Evolutionary conservation across 345 rosid species (phyloP).

Genomic region (Eucalyptus erythrocorys): DNA sequence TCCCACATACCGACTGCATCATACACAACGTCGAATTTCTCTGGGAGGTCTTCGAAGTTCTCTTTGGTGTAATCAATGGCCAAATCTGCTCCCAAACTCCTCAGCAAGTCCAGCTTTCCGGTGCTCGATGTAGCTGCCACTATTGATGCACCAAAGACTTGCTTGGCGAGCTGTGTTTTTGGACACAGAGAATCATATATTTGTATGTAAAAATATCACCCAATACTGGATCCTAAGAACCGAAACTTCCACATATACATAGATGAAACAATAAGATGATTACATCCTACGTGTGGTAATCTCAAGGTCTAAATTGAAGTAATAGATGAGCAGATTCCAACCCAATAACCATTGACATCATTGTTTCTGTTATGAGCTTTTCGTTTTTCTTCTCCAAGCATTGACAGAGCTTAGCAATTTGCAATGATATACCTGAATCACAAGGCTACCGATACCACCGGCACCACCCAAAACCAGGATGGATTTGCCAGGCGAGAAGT

Average conservation of each 20-base stretch:
- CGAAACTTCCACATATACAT: background rate
- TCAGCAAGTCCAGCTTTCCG: slow-evolving; percentile 50
- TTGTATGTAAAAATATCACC: background rate
- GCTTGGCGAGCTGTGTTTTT: slow-evolving; percentile 45
- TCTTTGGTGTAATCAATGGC: slow-evolving; percentile 83
- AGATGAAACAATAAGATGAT: background rate
- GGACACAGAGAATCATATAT: background rate
- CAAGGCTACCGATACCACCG: slow-evolving; percentile 49
- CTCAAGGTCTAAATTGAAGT: background rate
- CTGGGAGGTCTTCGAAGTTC: slow-evolving; percentile 61
- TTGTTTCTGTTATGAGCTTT: background rate
- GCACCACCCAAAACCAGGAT: slow-evolving; percentile 34
- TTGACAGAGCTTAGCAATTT: background rate
- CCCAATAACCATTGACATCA: background rate
- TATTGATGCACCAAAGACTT: slow-evolving; percentile 64
- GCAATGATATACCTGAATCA: slow-evolving; percentile 46
- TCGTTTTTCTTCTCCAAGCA: background rate
- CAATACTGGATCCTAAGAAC: background rate
- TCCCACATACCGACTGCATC: slow-evolving; percentile 59
- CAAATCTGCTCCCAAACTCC: slow-evolving; percentile 70
- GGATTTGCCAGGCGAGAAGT: slow-evolving; percentile 60
- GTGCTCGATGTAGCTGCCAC: slow-evolving; percentile 83
- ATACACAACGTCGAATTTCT: slow-evolving; percentile 60
- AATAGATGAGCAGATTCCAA: background rate
- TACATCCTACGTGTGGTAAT: background rate